A percentile compares a stretch with the other conserved stretches of the same genome.
Evolutionary conservation across 2,329 filamentous ascomycete species (phyloP).

Genomic region (Furcasterigmium sp.): DNA sequence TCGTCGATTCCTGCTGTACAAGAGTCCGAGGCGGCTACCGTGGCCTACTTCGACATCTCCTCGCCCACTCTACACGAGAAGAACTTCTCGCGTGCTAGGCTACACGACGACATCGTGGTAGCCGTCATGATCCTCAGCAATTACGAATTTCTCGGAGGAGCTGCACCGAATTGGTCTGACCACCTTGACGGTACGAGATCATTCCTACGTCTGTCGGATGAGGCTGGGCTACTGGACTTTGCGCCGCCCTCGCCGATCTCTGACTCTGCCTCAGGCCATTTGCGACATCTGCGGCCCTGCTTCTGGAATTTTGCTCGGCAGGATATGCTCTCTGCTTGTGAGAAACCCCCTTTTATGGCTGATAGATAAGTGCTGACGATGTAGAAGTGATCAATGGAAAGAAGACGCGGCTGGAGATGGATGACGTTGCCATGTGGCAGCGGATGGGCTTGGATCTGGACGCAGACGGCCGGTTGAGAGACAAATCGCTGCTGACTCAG

Average conservation of each 20-base stretch:
- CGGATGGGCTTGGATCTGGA: background rate
- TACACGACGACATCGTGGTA: background rate
- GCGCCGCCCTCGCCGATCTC: background rate
- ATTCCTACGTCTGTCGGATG: background rate
- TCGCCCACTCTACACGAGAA: background rate
- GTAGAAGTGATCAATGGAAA: background rate
- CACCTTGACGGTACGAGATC: background rate
- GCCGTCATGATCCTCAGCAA: background rate
- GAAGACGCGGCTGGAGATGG: background rate
- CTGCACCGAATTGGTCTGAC: background rate
- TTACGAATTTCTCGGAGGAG: background rate
- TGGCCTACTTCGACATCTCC: background rate
- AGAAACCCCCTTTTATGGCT: background rate
- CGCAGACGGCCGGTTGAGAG: background rate
- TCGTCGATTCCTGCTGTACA: background rate
- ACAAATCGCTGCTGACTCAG: background rate
- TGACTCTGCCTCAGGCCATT: background rate
- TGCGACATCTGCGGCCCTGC: background rate
- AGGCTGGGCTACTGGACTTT: background rate
- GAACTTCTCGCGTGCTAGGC: background rate
- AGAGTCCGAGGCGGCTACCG: background rate
- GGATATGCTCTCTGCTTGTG: background rate
- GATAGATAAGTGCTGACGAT: background rate
- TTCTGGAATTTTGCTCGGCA: background rate
- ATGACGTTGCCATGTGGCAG: background rate